Evolutionary conservation across 1,284 basidiomycete genomes (phyloP), one percentile per base, ranked within the genome.

Genomic region (Wolfiporia cocos): DNA sequence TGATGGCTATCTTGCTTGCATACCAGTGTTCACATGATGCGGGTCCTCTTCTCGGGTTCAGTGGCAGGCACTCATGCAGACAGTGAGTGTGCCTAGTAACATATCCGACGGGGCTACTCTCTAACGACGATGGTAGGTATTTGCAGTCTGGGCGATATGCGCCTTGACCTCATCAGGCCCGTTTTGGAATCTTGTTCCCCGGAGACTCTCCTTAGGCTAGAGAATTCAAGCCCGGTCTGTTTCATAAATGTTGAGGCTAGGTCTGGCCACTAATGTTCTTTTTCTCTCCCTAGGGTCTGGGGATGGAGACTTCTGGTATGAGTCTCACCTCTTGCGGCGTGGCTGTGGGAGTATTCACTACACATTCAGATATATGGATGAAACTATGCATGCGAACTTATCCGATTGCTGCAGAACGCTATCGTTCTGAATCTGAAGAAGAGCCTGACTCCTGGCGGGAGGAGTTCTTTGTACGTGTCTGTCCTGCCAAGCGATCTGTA

Each of bases 281-380:
- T 34, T n/a, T 12, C 33, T 51, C 41, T 41, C 15, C 29, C 20
- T 36, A 84, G 84, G 73, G 77, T 56, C 62, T 86, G 30, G 61
- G 69, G 53, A 60, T 65, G 44, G 70, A 76, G 39, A 85, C 81
- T 12, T 64, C 71, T 63, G 81, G 85, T 75, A 64, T 36, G 65
- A 55, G 26, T 21, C 33, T 42, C n/a, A n/a, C n/a, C n/a, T n/a
- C n/a, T n/a, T n/a, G n/a, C n/a, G n/a, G n/a, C n/a, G n/a, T n/a
- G n/a, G n/a, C n/a, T n/a, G n/a, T n/a, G n/a, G n/a, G n/a, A n/a
- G n/a, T n/a, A n/a, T n/a, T n/a, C n/a, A n/a, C n/a, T n/a, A n/a
- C n/a, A n/a, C n/a, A n/a, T 41, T 33, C 21, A 89, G 86, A 80
- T 49, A 69, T 87, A 51, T 89, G 86, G 86, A 75, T 73, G 57